Evolutionary conservation across 371 early-diverging fungal genomes (phyloP), one percentile per base, ranked within the genome.

Genomic region (Mycotypha africana): DNA sequence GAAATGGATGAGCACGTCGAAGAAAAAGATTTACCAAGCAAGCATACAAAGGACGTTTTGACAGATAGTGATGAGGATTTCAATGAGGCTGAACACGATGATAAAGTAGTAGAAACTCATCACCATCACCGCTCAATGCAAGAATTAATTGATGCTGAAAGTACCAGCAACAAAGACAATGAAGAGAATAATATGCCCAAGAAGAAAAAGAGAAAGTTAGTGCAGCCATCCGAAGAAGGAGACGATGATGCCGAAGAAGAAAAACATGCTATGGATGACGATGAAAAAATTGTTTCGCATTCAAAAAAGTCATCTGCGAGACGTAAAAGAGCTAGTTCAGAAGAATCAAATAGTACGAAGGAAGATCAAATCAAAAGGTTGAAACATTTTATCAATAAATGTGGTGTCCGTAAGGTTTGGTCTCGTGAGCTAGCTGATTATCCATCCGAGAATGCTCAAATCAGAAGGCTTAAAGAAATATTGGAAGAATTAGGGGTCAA

Each of bases 361-460:
- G 21, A 14, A n/a, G 34, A 32, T 6, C 34, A 50, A 15, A 41
- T 74, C 17, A 68, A 74, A 31, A 53, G 69, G 10, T 49, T 74
- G 3, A 68, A 70, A 17, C 47, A 45, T 1, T 74, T 64, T 16
- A 54, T 74, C 12, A 50, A 38, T 37, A 68, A 70, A 39, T 74
- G 75, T 42, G 75, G 75, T 22, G 62, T 70, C 16, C 59, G 67
- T 31, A 73, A 73, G 47, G 41, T 58, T 31, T 73, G 74, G 73
- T 42, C 59, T 3, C 60, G 51, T 26, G 67, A 74, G 45, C 24
- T 70, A 14, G 58, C 51, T 2, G 60, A 50, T 30, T 61, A 66
- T 26, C 39, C 40, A 17, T 47, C 50, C 8, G 30, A 32, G 14
- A 49, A 34, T 3, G 32, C 57, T 19, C 49, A 61, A 24, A 46